Evolutionary conservation across 2,329 filamentous ascomycete genomes (phyloP), one percentile per base, ranked within the genome.

Genomic region (Apiospora saccharicola): DNA sequence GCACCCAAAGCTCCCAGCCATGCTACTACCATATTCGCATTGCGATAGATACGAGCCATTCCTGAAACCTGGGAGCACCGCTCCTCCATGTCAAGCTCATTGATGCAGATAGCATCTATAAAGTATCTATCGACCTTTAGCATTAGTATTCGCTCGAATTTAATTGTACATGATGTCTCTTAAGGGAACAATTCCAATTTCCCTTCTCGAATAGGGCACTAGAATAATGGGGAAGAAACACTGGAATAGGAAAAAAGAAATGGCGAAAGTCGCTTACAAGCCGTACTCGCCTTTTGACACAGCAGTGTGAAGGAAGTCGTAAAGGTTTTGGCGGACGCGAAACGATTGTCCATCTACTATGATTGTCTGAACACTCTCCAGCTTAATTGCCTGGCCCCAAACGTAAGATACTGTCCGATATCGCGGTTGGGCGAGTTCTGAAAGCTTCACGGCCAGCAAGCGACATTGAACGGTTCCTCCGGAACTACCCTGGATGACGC

Each of bases 51-150:
- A 51, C 68, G 69, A n/a, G 71, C 69, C 72, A 75, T 75, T 44
- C 73, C 44, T 12, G 43, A 44, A 24, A 74, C 73, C n/a, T 75
- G 74, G 34, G 8, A 70, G 22, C 51, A 49, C 16, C 72, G 51
- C 71, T 74, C 73, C 19, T 68, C 51, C 30, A 12, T 22, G 51
- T 74, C 68, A 61, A 73, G 69, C 68, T 75, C 72, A 68, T 75
- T 72, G 64, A 75, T 74, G 57, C 73, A 75, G 43, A 75, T 71
- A 5, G 74, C 73, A 30, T 76, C 75, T n/a, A 76, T 47, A 47
- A 76, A 76, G 64, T 73, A 30, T 4, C 26, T 30, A 30, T 30
- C 26, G 4, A 30, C 26, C 4, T 4, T 30, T 4, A 30, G 26
- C 26, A 30, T 30, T 30, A 30, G 26, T 30, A 30, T 30, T 4